Evolutionary conservation across 805 yeast species (phyloP).

Genomic region (Wickerhamiella spandovensis): DNA sequence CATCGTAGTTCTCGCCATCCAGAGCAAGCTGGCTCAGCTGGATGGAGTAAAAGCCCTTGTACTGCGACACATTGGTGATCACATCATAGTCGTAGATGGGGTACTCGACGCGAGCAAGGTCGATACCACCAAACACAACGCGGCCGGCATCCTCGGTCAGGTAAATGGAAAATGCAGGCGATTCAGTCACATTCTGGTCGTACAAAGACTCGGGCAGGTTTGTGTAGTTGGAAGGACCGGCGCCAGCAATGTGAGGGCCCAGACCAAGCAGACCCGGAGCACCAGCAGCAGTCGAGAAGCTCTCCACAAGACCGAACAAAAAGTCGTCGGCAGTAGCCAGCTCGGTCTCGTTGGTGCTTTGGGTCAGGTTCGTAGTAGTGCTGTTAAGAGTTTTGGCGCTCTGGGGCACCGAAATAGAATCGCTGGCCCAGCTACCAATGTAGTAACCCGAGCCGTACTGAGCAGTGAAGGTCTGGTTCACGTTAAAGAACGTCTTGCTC

Average conservation of each 20-base stretch:
- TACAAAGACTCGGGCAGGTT: conserved; percentile 17
- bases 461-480: conserved; percentile 28
- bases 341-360: not conserved
- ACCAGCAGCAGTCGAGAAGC: conserved; percentile 15
- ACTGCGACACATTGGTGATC: not conserved
- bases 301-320: conserved; percentile 22
- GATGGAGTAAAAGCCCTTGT: conserved; percentile 11
- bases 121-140: conserved; percentile 24
- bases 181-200: conserved; percentile 13
- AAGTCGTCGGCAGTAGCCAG: conserved; percentile 9
- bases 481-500: conserved; percentile 23
- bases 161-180: conserved; percentile 17
- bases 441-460: conserved; percentile 27
- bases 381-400: conserved; percentile 1
- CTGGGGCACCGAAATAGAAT: conserved; percentile 16
- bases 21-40: conserved; percentile 14
- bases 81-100: conserved; percentile 20
- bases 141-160: conserved; percentile 18
- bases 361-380: conserved; percentile 3
- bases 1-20: conserved; percentile 11
- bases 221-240: conserved; percentile 16
- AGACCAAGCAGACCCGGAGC: conserved; percentile 20
- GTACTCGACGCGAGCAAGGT: conserved; percentile 14
- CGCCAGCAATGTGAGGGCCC: conserved; percentile 18
- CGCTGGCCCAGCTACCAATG: conserved; percentile 23